Percentiles rank a stretch among this genome's conserved stretches.
These are phyloP conservation scores for Podospora tetraspora DNA, from an alignment of 495 filamentous ascomycete genomes.

Conservation along the genomic window DNA sequence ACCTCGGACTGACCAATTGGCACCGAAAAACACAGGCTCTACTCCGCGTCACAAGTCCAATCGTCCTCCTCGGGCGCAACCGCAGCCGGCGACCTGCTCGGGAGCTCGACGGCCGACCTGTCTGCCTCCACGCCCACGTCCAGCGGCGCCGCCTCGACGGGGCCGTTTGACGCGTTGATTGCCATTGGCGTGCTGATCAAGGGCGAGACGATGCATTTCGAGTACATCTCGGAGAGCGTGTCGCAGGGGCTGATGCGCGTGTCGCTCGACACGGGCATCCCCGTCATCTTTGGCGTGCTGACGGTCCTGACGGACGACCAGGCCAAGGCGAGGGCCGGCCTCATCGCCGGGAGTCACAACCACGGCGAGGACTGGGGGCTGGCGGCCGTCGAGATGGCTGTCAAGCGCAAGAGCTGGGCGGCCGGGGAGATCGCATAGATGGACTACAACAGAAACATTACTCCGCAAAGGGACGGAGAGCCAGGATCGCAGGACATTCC, in stretches of 20 bases:
- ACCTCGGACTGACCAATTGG: slow-evolving; percentile 7
- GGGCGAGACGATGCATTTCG: slow-evolving; percentile 97
- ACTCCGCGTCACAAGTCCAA: slow-evolving; percentile 81
- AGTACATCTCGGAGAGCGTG: slow-evolving; percentile 91
- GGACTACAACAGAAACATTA: neutral
- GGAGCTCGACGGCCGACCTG: slow-evolving; percentile 60
- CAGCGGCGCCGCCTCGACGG: slow-evolving; percentile 32
- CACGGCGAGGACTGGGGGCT: slow-evolving; percentile 88
- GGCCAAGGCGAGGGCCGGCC: slow-evolving; percentile 76
- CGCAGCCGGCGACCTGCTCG: slow-evolving; percentile 75
- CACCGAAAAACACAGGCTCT: slow-evolving; percentile 52
- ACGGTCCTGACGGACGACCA: slow-evolving; percentile 88
- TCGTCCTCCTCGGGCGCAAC: slow-evolving; percentile 57
- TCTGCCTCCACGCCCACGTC: slow-evolving; percentile 27
- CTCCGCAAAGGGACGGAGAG: neutral
- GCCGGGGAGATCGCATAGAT: slow-evolving; percentile 53
- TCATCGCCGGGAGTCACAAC: slow-evolving; percentile 62
- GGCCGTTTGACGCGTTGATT: slow-evolving; percentile 86
- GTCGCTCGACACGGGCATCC: slow-evolving; percentile 78
- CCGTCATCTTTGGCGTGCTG: slow-evolving; percentile 87
- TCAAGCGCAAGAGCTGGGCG: slow-evolving; percentile 63
- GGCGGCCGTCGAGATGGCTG: slow-evolving; percentile 67
- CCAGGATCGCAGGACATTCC: neutral
- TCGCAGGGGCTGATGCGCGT: slow-evolving; percentile 90
- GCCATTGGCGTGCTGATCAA: slow-evolving; percentile 96